A percentile compares a stretch with the other conserved stretches of the same genome.
Evolutionary conservation across 192 early-diverging fungal species (phyloP).

Genomic region (Ramicandelaber brevisporus): DNA sequence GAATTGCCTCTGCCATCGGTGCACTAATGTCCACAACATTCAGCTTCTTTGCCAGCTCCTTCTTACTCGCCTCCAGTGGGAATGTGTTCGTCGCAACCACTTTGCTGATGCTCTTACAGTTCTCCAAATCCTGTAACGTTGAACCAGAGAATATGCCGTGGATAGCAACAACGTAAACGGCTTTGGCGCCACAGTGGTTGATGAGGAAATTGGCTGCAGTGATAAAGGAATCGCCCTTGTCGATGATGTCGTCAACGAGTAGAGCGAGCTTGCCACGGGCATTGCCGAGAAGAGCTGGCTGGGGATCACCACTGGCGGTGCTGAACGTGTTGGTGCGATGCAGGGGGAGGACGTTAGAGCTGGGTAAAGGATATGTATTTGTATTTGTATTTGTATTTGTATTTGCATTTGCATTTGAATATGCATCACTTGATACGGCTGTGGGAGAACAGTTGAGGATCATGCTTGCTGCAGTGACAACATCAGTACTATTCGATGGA

Average conservation of each 20-base stretch:
- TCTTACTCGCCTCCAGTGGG: conserved; percentile 48
- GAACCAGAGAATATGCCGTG: conserved; percentile 85
- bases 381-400: too few relatives aligned
- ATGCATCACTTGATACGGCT: too few relatives aligned
- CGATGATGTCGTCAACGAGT: conserved; percentile 93
- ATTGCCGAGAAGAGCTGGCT: conserved; percentile 90
- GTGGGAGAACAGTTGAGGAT: too few relatives aligned
- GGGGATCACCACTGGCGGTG: too few relatives aligned
- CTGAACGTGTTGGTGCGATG: too few relatives aligned
- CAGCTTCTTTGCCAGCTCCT: conserved; percentile 42
- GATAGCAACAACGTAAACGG: conserved; percentile 75
- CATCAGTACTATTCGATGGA: too few relatives aligned
- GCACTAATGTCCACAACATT: conserved; percentile 63
- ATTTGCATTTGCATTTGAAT: too few relatives aligned
- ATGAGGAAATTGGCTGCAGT: conserved; percentile 78
- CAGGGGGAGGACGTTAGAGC: too few relatives aligned
- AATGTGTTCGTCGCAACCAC: conserved; percentile 81
- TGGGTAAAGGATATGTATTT: too few relatives aligned
- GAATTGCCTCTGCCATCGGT: conserved; percentile 79
- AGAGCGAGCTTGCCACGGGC: conserved; percentile 65
- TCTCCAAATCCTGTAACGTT: conserved; percentile 60
- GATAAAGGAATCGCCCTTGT: conserved; percentile 69
- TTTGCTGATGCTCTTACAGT: conserved; percentile 45
- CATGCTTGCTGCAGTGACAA: too few relatives aligned
- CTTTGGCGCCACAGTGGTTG: conserved; percentile 49